Evolutionary conservation across 805 yeast genomes (phyloP), one percentile per base, ranked within the genome.

Genomic region (Schizosaccharomyces octosporus): DNA sequence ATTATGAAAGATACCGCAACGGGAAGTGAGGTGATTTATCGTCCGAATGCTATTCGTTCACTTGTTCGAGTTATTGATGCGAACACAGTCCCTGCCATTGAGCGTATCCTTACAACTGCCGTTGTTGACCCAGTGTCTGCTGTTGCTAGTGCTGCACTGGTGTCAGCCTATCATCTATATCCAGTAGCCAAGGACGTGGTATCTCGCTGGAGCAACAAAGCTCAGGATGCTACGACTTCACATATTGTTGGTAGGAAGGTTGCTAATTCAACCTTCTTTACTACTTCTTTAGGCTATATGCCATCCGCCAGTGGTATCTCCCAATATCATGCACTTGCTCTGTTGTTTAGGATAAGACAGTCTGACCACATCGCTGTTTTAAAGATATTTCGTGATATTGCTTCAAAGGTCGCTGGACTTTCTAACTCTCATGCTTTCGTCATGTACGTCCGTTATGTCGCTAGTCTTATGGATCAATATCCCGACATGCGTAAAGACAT

Each of bases 1-100:
- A 89, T 93, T 69, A 93, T 93, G 97, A 89, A 89, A 74, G 98
- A 93, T 74, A 87, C 93, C 62, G 97, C 94, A 74, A 83, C 82
- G 66, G 90, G 90, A 62, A 68, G 69, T 62, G 94, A 87, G 63
- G 75, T 81, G 65, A 75, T 87, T 64, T 88, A 84, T 73, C 87
- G 88, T 69, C 96, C 98, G 62, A 85, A 93, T 70, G 97, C 98
- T 29, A 84, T 93, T 65, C 82, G 98, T 72, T 85, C 97, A 0
- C 78, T 93, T 68, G 81, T 89, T 24, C 80, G 95, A 65, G 95
- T 93, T 45, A 78, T 93, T 69, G 98, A 93, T 71, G 85, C 64
- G 7, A 59, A 31, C 43, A 89, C 95, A 9, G 95, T 94, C 59
- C 89, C 87, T 67, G 86, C 95, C 55, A 85, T 94, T 55, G 98